These are phyloP conservation scores for Litsea cubeba DNA, from an alignment of 164 flowering plant genomes.

Conservation along the genomic window DNA sequence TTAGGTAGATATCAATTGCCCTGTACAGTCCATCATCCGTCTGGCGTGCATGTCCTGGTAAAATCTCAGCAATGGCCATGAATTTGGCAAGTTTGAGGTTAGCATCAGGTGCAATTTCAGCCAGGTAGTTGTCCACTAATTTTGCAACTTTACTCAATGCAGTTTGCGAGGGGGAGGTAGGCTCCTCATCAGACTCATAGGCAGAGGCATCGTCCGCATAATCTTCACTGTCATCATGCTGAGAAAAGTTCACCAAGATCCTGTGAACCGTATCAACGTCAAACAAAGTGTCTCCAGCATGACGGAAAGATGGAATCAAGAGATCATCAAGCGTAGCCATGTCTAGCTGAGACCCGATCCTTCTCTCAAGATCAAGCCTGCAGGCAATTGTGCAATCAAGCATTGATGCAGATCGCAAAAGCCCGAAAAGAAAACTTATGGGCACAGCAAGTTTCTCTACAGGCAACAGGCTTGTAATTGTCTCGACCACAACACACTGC, in stretches of 20 bases:
- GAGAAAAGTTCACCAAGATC: constrained; percentile 68
- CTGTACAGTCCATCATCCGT: constrained; percentile 78
- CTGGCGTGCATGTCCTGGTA: constrained; percentile 73
- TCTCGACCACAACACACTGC: constrained; percentile 60
- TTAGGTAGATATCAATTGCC: constrained; percentile 80
- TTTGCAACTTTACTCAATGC: constrained; percentile 67
- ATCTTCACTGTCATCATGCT: constrained; percentile 74
- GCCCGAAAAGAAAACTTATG: constrained; percentile 66
- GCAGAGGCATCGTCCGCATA: constrained; percentile 57
- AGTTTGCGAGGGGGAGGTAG: constrained; percentile 64
- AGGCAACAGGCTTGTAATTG: constrained; percentile 69
- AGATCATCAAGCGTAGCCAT: constrained; percentile 79
- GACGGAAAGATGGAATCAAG: constrained; percentile 69
- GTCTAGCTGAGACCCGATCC: constrained; percentile 78
- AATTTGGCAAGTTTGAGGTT: constrained; percentile 78
- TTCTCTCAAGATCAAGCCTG: constrained; percentile 74
- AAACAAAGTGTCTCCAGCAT: constrained; percentile 64
- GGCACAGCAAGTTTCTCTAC: constrained; percentile 63
- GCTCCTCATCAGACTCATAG: constrained; percentile 62
- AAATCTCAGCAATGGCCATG: constrained; percentile 64
- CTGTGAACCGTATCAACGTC: constrained; percentile 85
- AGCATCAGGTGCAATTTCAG: constrained; percentile 90
- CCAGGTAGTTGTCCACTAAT: constrained; percentile 75
- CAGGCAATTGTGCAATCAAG: constrained; percentile 57
- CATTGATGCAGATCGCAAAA: constrained; percentile 63